Conservation (phyloP, 345 rosid genomes). For the Clarkia xantiana region DNA sequence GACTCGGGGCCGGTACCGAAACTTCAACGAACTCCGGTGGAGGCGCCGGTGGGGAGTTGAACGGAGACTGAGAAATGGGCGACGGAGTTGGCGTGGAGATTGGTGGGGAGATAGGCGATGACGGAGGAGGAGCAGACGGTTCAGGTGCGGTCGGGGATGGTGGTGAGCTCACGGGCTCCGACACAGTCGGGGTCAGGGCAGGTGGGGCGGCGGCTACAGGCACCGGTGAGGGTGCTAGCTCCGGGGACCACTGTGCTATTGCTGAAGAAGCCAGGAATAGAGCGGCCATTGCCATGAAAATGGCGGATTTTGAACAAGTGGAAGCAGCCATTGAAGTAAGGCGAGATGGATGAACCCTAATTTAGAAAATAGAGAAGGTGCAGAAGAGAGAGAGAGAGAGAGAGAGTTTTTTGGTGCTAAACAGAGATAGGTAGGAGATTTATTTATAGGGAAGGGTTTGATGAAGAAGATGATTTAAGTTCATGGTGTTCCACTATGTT, state of each 20-base stretch:
- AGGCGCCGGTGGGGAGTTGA: constrained; percentile 3
- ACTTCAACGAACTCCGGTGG: constrained; percentile 1
- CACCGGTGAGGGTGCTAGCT: neutral
- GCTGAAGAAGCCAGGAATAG: neutral
- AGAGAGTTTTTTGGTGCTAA: too few species aligned
- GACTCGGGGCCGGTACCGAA: neutral
- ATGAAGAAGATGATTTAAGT: too few species aligned
- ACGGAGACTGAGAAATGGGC: neutral
- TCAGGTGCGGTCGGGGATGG: neutral
- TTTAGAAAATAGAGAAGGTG: too few species aligned
- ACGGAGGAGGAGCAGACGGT: neutral
- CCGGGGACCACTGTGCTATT: neutral
- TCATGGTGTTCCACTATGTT: too few species aligned
- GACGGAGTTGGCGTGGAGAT: neutral
- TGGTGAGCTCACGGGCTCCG: too few species aligned
- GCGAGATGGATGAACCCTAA: too few species aligned
- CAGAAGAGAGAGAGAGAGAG: too few species aligned
- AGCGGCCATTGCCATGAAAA: neutral
- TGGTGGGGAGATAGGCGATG: neutral
- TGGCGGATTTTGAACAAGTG: neutral
- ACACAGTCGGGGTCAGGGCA: too few species aligned
- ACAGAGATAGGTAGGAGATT: too few species aligned
- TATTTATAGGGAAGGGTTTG: too few species aligned
- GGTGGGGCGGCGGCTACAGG: too few species aligned
- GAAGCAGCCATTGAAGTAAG: too few species aligned